Evolutionary conservation across 345 rosid genomes (phyloP).

Genomic region (Eucalyptus sideroxylon): DNA sequence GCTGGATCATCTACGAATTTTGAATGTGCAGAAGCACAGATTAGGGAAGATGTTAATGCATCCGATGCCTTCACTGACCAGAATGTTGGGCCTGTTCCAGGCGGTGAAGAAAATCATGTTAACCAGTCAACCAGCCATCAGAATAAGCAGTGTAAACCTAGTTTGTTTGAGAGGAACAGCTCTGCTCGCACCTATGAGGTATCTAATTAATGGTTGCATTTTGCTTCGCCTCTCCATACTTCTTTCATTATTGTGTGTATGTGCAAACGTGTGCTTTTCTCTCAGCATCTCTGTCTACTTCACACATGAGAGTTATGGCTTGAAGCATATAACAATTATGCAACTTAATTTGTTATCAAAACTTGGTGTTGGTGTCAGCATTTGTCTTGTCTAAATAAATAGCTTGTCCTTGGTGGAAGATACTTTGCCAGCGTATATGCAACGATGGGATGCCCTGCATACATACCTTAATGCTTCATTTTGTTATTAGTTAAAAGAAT

Average conservation of each 20-base stretch:
- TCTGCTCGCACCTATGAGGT: conserved; percentile 46
- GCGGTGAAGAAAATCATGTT: background rate
- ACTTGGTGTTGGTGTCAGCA: background rate
- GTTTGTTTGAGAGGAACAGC: conserved; percentile 42
- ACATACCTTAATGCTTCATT: background rate
- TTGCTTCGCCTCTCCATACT: background rate
- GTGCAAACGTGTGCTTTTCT: background rate
- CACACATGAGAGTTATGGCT: background rate
- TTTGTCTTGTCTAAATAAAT: background rate
- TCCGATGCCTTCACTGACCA: background rate
- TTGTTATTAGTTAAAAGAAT: background rate
- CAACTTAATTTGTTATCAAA: background rate
- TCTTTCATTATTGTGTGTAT: background rate
- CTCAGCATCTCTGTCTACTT: background rate
- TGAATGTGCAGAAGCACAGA: background rate
- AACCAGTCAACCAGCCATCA: background rate
- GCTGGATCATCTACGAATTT: background rate
- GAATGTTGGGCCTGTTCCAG: background rate
- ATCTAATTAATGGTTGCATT: background rate
- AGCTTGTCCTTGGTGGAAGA: background rate
- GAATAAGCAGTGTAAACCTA: conserved; percentile 1
- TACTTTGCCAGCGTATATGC: background rate
- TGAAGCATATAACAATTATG: background rate
- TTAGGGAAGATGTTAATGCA: background rate
- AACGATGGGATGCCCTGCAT: background rate